Base-by-base conservation (phyloP, 257 asterid genomes). In the Thymus mandschuricus region DNA sequence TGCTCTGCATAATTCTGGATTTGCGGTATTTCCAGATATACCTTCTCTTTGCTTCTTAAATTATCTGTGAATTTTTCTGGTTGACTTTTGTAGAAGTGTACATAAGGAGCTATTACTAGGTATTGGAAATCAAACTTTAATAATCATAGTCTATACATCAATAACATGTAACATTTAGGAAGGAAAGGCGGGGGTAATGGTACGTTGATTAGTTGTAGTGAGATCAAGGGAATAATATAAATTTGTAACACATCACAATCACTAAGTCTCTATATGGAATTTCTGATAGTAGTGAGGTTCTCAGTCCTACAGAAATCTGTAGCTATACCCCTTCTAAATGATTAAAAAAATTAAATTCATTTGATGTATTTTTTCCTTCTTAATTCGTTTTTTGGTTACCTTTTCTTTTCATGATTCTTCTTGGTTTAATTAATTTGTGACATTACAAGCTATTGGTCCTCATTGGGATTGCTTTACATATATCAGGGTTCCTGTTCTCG, bases 401-500 rank as follows among this genome's bases (percentile, higher is more conserved):
- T 65, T 12, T n/a, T 12, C 4, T 4, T 6, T 65, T 10, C 21
- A 58, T 67, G 61, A 35, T 64, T 48, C 31, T 71, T 43, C 66
- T 68, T 35, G 49, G 55, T 59, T 56, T 12, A 11, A 6, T 9
- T 28, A 49, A 60, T 43, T 38, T 38, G 33, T 57, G 28, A 52
- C 12, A 41, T 59, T 8, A 57, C 55, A 35, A 10, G 33, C 41
- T 51, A 66, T 61, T 48, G 60, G 27, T 50, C 80, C 67, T 76
- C 35, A 71, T 73, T 21, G 21, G 21, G 21, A 21, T 21, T 45
- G 66, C 70, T 64, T 11, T n/a, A 13, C 66, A 43, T 76, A 67
- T 81, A 15, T 60, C 86, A 95, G 99, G 99, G 99, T 71, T 95
- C 99, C 15, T 88, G 96, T 75, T 95, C 99, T 75, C 88, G 98